phyloP scores from a whole-genome alignment of 2,329 filamentous ascomycete species.

The Dactylellina haptotyla region DNA sequence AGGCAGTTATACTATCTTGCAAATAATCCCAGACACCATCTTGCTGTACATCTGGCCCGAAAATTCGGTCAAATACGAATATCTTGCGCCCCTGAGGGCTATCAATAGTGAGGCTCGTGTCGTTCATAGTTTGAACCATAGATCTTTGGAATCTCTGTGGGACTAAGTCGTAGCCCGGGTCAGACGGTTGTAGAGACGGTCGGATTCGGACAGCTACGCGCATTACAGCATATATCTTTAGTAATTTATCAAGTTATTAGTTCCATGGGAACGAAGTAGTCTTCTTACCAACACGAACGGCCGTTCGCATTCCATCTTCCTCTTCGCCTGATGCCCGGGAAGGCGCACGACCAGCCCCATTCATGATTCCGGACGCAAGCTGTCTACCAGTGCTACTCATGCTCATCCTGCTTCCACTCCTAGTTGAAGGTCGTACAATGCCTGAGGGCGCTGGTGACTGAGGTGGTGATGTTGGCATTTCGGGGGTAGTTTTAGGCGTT shows the following conservation, averaged over 20 bases:
- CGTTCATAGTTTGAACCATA: slow-evolving; percentile 87
- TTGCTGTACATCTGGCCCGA: slow-evolving; percentile 82
- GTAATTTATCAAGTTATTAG: not conserved
- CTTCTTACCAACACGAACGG: slow-evolving; percentile 49
- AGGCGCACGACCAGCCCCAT: slow-evolving; percentile 49
- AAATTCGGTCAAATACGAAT: slow-evolving; percentile 96
- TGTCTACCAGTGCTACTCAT: slow-evolving; percentile 50
- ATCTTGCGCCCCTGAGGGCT: slow-evolving; percentile 91
- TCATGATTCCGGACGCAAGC: slow-evolving; percentile 28
- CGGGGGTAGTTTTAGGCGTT: slow-evolving; percentile 7
- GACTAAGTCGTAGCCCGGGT: slow-evolving; percentile 93
- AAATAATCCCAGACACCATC: slow-evolving; percentile 95
- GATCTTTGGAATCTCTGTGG: slow-evolving; percentile 93
- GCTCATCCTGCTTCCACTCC: slow-evolving; percentile 56
- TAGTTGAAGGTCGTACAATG: slow-evolving; percentile 53
- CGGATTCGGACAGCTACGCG: slow-evolving; percentile 85
- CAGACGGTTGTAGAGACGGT: slow-evolving; percentile 80
- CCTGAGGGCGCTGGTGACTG: slow-evolving; percentile 47
- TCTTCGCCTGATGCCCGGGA: slow-evolving; percentile 56
- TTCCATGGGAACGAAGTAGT: not conserved
- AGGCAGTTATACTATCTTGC: slow-evolving; percentile 86
- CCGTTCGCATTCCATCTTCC: slow-evolving; percentile 45
- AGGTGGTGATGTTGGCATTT: slow-evolving; percentile 47
- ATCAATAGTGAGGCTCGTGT: slow-evolving; percentile 87
- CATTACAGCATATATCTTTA: not conserved